These are phyloP conservation scores for Tillandsia fasciculata DNA, from an alignment of 176 grass and related monocot genomes.

Conservation along the genomic window DNA sequence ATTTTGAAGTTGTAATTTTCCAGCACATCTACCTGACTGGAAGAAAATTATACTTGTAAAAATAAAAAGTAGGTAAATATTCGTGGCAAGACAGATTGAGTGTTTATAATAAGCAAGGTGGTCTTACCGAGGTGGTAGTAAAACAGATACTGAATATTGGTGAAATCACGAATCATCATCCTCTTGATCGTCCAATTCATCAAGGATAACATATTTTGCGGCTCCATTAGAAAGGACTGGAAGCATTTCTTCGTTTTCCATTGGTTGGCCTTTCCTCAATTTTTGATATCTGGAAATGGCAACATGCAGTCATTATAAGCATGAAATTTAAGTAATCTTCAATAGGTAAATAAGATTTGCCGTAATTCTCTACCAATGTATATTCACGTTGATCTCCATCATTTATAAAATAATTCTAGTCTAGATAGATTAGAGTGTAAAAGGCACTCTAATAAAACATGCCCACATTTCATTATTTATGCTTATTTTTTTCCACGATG, in stretches of 20 bases:
- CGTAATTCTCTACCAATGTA: no score
- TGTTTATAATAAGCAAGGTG: not conserved
- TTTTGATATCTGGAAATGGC: constrained; percentile 68
- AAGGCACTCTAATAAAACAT: no score
- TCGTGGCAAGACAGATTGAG: not conserved
- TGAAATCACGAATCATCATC: constrained; percentile 34
- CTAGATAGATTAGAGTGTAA: no score
- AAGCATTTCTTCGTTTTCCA: constrained; percentile 37
- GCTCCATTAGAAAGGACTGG: constrained; percentile 47
- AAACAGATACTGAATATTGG: not conserved
- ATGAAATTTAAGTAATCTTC: constrained; percentile 7
- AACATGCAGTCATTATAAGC: constrained; percentile 21
- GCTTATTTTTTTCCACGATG: no score
- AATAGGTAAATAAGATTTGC: not conserved
- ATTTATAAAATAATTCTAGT: no score
- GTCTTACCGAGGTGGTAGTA: not conserved
- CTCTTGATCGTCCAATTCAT: constrained; percentile 51
- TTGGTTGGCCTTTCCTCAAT: constrained; percentile 52
- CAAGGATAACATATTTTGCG: constrained; percentile 88
- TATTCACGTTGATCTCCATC: no score
- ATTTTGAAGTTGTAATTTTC: no score
- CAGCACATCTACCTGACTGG: no score
- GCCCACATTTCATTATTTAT: no score
- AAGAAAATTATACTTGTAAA: no score
- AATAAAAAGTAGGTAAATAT: no score